Percentiles rank a stretch among this genome's conserved stretches.
phyloP scores from a whole-genome alignment of 768 basidiomycete species.

The Austroboletus eburneus region DNA sequence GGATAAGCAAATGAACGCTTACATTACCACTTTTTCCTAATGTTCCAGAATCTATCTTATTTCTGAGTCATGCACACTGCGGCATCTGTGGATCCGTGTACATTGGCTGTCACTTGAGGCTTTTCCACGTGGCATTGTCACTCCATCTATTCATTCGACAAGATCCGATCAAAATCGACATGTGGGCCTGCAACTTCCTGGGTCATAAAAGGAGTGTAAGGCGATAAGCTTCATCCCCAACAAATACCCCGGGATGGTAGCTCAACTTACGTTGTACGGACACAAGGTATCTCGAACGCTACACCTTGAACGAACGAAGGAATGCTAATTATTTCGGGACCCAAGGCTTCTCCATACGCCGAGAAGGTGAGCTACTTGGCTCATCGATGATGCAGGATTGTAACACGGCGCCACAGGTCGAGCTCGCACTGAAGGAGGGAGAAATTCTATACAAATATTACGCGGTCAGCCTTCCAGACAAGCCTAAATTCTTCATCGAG shows the following conservation, averaged over 20 bases:
- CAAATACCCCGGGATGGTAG: not conserved
- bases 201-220: too few relatives aligned
- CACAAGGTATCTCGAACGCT: not conserved
- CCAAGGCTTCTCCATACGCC: not conserved
- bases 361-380: not conserved
- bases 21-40: too few relatives aligned
- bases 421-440: conserved; percentile 55
- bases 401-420: conserved; percentile 32
- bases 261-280: not conserved
- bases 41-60: too few relatives aligned
- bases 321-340: not conserved
- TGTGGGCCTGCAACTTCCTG: too few relatives aligned
- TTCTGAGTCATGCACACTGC: too few relatives aligned
- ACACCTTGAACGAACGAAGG: not conserved
- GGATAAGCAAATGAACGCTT: too few relatives aligned
- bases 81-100: too few relatives aligned
- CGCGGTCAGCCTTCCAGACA: conserved; percentile 55
- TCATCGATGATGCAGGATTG: not conserved
- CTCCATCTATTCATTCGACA: too few relatives aligned
- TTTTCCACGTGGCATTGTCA: too few relatives aligned
- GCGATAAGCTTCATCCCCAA: not conserved
- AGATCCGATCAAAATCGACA: too few relatives aligned
- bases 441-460: conserved; percentile 43
- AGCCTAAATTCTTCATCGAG: conserved; percentile 61
- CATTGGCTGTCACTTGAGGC: too few relatives aligned